These are phyloP conservation scores for Sistotremastrum niveocremeum DNA, from an alignment of 768 basidiomycete genomes.

Conservation along the genomic window DNA sequence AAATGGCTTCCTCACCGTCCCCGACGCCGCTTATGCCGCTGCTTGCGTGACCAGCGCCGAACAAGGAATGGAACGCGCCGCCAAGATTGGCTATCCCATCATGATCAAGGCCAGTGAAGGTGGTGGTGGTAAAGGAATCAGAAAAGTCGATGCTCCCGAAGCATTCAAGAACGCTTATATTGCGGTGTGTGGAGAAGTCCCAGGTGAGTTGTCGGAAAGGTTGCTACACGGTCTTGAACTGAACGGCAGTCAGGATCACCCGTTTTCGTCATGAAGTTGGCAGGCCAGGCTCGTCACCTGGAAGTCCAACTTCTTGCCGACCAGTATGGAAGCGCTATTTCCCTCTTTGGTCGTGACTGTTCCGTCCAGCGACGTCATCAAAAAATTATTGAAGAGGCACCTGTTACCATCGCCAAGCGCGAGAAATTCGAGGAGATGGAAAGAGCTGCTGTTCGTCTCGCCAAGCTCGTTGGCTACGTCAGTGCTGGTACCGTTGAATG, in stretches of 20 bases:
- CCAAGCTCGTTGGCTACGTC: constrained; percentile 97
- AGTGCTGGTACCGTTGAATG: constrained; percentile 98
- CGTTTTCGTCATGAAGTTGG: constrained; percentile 99
- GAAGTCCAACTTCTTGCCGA: constrained; percentile 98
- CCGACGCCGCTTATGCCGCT: constrained; percentile 73
- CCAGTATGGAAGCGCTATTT: constrained; percentile 98
- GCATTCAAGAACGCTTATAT: constrained; percentile 90
- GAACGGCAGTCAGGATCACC: constrained; percentile 59
- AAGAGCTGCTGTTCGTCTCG: constrained; percentile 96
- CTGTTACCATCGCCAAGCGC: constrained; percentile 90
- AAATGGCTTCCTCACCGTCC: constrained; percentile 87
- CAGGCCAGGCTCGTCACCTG: constrained; percentile 91
- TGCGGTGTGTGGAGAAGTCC: constrained; percentile 92
- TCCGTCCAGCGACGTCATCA: constrained; percentile 99
- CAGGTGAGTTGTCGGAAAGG: constrained; percentile 43
- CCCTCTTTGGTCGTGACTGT: constrained; percentile 97
- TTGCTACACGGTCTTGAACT: not conserved
- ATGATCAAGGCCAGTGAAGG: constrained; percentile 99
- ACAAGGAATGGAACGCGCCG: constrained; percentile 71
- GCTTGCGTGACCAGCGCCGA: constrained; percentile 86
- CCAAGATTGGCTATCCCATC: constrained; percentile 88
- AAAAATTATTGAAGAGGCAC: constrained; percentile 99
- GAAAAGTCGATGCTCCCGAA: constrained; percentile 79
- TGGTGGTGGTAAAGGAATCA: constrained; percentile 97
- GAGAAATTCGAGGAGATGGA: constrained; percentile 97